Conservation (phyloP, 2,329 filamentous ascomycete genomes). For the Xylariaceae sp. region DNA sequence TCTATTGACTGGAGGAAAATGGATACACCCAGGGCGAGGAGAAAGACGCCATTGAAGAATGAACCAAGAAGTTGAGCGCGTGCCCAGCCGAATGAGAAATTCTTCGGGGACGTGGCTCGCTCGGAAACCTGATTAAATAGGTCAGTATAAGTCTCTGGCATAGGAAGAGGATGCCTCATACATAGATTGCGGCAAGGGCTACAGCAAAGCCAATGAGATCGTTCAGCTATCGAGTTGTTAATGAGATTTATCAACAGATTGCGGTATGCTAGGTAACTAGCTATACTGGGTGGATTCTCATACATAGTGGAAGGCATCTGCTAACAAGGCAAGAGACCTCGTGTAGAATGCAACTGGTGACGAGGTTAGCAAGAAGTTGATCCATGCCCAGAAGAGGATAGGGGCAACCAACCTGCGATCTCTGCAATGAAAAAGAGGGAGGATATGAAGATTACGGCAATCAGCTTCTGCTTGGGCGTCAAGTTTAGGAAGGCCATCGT, state of each 20-base stretch:
- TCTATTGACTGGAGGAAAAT: constrained; percentile 70
- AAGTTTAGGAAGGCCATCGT: constrained; percentile 35
- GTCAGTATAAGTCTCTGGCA: constrained; percentile 9
- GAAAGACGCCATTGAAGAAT: constrained; percentile 75
- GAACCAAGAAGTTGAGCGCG: constrained; percentile 67
- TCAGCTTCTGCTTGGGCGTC: constrained; percentile 42
- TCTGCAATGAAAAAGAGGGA: constrained; percentile 49
- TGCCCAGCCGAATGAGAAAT: constrained; percentile 70
- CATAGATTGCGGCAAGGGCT: constrained; percentile 58
- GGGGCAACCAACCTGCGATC: constrained; percentile 38
- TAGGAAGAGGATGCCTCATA: constrained; percentile 32
- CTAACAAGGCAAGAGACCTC: constrained; percentile 63
- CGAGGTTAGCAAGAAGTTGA: constrained; percentile 1
- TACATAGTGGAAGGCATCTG: constrained; percentile 76
- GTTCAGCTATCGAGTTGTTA: constrained; percentile 43
- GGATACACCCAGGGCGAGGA: constrained; percentile 65
- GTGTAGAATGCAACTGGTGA: constrained; percentile 44
- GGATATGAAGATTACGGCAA: constrained; percentile 45
- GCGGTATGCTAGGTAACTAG: neutral
- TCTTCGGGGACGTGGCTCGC: constrained; percentile 49
- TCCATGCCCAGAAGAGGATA: neutral
- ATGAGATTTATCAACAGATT: neutral
- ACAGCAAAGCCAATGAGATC: constrained; percentile 66
- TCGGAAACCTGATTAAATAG: constrained; percentile 48
- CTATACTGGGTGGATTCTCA: constrained; percentile 20